Evolutionary conservation across 306 rosid species (phyloP).

Genomic region (Rubus parviflorus): DNA sequence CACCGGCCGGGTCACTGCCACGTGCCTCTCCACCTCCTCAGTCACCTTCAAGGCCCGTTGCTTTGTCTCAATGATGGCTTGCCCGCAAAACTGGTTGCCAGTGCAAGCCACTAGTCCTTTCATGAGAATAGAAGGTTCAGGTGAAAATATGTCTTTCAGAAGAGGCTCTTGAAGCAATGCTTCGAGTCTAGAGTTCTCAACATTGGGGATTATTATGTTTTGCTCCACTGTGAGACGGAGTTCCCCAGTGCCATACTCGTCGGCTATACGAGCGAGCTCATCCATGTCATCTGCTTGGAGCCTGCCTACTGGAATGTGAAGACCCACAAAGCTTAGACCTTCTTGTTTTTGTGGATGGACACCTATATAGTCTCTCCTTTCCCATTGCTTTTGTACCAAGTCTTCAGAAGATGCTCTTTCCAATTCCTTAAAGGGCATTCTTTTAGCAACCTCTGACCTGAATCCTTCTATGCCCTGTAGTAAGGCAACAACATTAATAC

Average conservation of each 20-base stretch:
- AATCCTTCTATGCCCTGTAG: conserved; percentile 88
- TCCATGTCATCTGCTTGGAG: conserved; percentile 89
- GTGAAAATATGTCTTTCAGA: conserved; percentile 54
- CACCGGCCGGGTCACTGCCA: conserved; percentile 62
- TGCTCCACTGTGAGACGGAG: conserved; percentile 89
- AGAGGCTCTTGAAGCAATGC: conserved; percentile 66
- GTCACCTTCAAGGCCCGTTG: conserved; percentile 84
- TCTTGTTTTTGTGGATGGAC: conserved; percentile 87
- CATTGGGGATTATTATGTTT: conserved; percentile 77
- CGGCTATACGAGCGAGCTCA: conserved; percentile 72
- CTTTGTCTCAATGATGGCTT: conserved; percentile 93
- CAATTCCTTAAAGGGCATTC: conserved; percentile 63
- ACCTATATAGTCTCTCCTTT: conserved; percentile 83
- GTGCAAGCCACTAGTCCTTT: conserved; percentile 92
- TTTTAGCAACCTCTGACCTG: conserved; percentile 82
- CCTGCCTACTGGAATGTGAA: conserved; percentile 93
- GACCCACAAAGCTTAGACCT: conserved; percentile 70
- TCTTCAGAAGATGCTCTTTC: conserved; percentile 77
- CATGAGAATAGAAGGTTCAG: conserved; percentile 75
- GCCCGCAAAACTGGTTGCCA: conserved; percentile 92
- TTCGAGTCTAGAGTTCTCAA: conserved; percentile 59
- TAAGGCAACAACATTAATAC: not conserved
- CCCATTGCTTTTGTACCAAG: conserved; percentile 65
- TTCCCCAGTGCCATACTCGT: conserved; percentile 76
- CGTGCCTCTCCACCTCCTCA: conserved; percentile 74